phyloP scores from a whole-genome alignment of 2,329 filamentous ascomycete genomes.

The Fusarium avenaceum region DNA sequence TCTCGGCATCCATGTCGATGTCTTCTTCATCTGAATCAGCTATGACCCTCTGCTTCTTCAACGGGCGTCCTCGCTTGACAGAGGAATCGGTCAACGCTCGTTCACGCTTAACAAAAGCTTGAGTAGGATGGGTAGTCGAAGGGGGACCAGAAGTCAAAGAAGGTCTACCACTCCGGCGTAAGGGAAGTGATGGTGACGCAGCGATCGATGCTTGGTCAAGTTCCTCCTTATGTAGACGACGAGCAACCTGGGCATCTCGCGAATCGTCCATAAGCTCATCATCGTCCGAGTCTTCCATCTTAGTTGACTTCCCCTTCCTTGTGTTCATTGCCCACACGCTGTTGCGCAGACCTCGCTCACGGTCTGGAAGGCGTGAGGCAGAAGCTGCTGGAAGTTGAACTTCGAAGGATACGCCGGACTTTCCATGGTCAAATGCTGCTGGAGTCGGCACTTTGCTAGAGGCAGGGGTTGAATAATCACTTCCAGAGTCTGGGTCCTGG shows the following conservation, averaged over 20 bases:
- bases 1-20: slow-evolving; percentile 52
- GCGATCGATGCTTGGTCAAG: slow-evolving; percentile 33
- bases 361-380: slow-evolving; percentile 32
- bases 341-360: slow-evolving; percentile 51
- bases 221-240: slow-evolving; percentile 55
- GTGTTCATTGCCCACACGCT: slow-evolving; percentile 65
- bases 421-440: slow-evolving; percentile 42
- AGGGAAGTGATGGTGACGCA: slow-evolving; percentile 14
- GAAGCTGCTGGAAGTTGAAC: slow-evolving; percentile 49
- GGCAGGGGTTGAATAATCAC: slow-evolving; percentile 54
- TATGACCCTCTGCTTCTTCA: slow-evolving; percentile 51
- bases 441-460: slow-evolving; percentile 57
- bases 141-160: slow-evolving; percentile 10
- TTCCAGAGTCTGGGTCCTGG: slow-evolving; percentile 50
- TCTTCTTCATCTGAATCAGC: slow-evolving; percentile 52
- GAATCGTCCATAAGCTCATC: slow-evolving; percentile 49
- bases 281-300: slow-evolving; percentile 60
- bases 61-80: slow-evolving; percentile 37
- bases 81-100: slow-evolving; percentile 44
- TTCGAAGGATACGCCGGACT: slow-evolving; percentile 47
- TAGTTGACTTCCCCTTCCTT: slow-evolving; percentile 58
- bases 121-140: slow-evolving; percentile 15
- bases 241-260: slow-evolving; percentile 52
- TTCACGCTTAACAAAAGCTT: slow-evolving; percentile 44
- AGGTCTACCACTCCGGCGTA: slow-evolving; percentile 34